Base-by-base conservation (phyloP, 768 basidiomycete species). In the Lyophyllum decastes region DNA sequence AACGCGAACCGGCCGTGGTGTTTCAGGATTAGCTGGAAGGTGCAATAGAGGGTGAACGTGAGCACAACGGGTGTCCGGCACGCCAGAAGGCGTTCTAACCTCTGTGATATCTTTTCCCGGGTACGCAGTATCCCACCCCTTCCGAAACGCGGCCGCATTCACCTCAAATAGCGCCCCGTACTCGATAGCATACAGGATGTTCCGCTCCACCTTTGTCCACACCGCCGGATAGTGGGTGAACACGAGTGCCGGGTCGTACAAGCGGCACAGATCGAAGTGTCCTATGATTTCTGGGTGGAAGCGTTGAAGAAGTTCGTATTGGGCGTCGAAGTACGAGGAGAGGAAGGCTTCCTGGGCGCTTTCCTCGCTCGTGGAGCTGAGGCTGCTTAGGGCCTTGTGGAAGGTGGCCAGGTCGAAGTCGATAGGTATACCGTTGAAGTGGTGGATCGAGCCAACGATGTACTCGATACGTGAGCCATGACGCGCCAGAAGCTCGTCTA, bases 141-240 rank as follows among this genome's bases (percentile, higher is more conserved):
- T 99, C 65, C 94, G 77, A 67, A 98, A 87, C 9, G 95, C 94
- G 10, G 97, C 92, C 22, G 94, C 87, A 65, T 96, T 98, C 33
- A 92, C 75, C 73, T 99, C 97, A 66, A 98, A 98, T 57, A 97
- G 72, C 2, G 92, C 96, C 1, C 95, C 95, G 70, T 98, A 97
- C 12, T 66, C 73, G 14, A 89, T 78, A 0, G 88, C 94, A 57
- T 75, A 87, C 49, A 70, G 65, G 60, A 98, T 74, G 71, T 98
- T 98, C 63, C 94, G 74, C 70, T 84, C 80, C 34, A 94, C 73
- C 69, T 83, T 86, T 41, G 76, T 70, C 82, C 83, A 87, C 7
- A 89, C 88, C 1, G 66, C 68, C 17, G 86, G 81, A 65, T 81
- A 86, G 41, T 81, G 76, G n/a, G 70, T 64, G 58, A 94, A 78